Evolutionary conservation across 2,329 filamentous ascomycete species (phyloP).

Genomic region (Talaromyces sp.): DNA sequence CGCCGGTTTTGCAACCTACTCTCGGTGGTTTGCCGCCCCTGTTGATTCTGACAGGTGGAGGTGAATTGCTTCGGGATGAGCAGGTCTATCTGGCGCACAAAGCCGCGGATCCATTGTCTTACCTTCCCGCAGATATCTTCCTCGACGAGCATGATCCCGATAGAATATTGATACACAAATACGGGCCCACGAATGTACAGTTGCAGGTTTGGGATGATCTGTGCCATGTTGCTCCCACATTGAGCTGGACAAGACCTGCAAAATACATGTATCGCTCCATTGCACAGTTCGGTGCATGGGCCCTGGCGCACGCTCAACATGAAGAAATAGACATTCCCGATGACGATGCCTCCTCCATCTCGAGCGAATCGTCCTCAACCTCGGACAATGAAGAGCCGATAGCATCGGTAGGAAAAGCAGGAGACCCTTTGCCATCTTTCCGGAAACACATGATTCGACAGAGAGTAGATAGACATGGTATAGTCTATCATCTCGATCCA

Average conservation of each 20-base stretch:
- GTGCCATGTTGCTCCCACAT: constrained; percentile 84
- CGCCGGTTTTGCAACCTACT: constrained; percentile 80
- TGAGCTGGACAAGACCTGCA: constrained; percentile 94
- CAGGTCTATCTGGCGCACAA: constrained; percentile 96
- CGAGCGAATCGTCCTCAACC: constrained; percentile 33
- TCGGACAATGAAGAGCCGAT: constrained; percentile 21
- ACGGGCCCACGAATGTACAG: constrained; percentile 83
- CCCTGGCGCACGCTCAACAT: constrained; percentile 76
- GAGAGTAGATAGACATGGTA: constrained; percentile 73
- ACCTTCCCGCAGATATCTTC: constrained; percentile 64
- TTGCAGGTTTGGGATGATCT: constrained; percentile 95
- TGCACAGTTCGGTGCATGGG: constrained; percentile 91
- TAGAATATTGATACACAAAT: constrained; percentile 56
- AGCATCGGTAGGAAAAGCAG: constrained; percentile 72
- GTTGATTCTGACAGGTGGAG: constrained; percentile 80
- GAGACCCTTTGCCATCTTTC: constrained; percentile 77
- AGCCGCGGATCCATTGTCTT: constrained; percentile 76
- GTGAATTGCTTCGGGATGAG: constrained; percentile 86
- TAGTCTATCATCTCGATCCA: constrained; percentile 64
- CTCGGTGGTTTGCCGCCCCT: constrained; percentile 86
- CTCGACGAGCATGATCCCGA: constrained; percentile 62
- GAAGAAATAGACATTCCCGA: constrained; percentile 75
- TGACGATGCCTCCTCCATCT: constrained; percentile 72
- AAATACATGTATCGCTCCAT: constrained; percentile 94
- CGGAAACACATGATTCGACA: constrained; percentile 88